Base-by-base conservation (phyloP, 495 filamentous ascomycete genomes). In the Xylaria cubensis region DNA sequence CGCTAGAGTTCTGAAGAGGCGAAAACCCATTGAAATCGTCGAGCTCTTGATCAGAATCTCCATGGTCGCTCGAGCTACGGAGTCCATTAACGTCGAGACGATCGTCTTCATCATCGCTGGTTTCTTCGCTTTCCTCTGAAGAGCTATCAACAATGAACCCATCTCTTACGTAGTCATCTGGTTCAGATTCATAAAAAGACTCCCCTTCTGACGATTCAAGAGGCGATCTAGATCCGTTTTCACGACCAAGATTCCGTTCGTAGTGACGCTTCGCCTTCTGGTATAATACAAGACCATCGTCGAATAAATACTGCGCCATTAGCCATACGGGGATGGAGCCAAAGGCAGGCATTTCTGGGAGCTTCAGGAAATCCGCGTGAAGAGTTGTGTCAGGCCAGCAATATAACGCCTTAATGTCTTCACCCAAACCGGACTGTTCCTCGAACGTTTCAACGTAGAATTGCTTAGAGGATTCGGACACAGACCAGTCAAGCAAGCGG, bases 361-460 rank as follows among this genome's bases (percentile, higher is more conserved):
- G 64, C 0, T 65, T 8, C 1, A 39, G n/a, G 44, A 74, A 75
- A 5, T 72, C 29, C 32, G 4, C 48, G 24, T 72, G 56, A 0
- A 72, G 73, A 1, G 69, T 62, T 8, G 78, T 4, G 62, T 84
- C 77, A 2, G 78, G 80, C 82, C 83, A 85, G 66, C 79, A 81
- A 50, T 74, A 84, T 21, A 79, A 3, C 24, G 50, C 65, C 19
- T 72, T 63, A 12, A 72, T 17, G 56, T 75, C 63, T 9, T 74
- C 67, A 32, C 67, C 66, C 0, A 70, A 12, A 3, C 71, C 72
- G 5, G 48, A 17, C 6, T 0, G n/a, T 34, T 77, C 70, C 67
- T 82, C 79, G 7, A 53, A 62, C 0, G 36, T 70, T 8, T 71
- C 48, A 12, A 70, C 5, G 39, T 55, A 65, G 29, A 76, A 82